Evolutionary conservation across 2,329 filamentous ascomycete species (phyloP).

Genomic region (Hortaea werneckii): DNA sequence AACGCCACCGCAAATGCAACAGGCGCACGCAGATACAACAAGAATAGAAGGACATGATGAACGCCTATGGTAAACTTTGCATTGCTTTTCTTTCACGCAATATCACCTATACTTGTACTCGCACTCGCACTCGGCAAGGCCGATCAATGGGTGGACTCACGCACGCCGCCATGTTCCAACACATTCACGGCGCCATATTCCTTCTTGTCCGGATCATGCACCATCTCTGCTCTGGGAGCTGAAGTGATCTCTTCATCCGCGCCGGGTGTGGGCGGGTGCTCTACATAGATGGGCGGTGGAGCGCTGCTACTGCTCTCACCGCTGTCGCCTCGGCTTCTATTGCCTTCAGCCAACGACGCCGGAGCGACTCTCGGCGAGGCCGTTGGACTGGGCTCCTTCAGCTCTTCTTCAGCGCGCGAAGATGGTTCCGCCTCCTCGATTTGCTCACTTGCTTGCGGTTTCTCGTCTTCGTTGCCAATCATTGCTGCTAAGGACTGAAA

Average conservation of each 20-base stretch:
- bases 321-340: slow-evolving; percentile 18
- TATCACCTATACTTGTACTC: too few species aligned
- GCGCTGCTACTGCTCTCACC: slow-evolving; percentile 17
- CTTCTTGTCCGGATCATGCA: slow-evolving; percentile 12
- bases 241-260: slow-evolving; percentile 12
- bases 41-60: too few species aligned
- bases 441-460: slow-evolving; percentile 26
- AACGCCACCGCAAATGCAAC: too few species aligned
- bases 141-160: slow-evolving; percentile 11
- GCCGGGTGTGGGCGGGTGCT: slow-evolving; percentile 5
- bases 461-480: slow-evolving; percentile 56
- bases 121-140: too few species aligned
- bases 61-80: too few species aligned
- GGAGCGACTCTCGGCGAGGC: slow-evolving; percentile 5
- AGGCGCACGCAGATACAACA: too few species aligned
- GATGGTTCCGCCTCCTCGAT: slow-evolving; percentile 27
- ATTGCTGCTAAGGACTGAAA: slow-evolving; percentile 80
- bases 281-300: slow-evolving; percentile 17
- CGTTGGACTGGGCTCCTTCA: slow-evolving; percentile 13
- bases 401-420: slow-evolving; percentile 9
- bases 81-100: too few species aligned
- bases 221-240: slow-evolving; percentile 4
- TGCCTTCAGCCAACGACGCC: slow-evolving; percentile 7
- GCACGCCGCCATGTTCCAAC: slow-evolving; percentile 3
- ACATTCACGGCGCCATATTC: slow-evolving; percentile 14